phyloP scores from a whole-genome alignment of 106 monocot species.

The Xerophyta viscosa region DNA sequence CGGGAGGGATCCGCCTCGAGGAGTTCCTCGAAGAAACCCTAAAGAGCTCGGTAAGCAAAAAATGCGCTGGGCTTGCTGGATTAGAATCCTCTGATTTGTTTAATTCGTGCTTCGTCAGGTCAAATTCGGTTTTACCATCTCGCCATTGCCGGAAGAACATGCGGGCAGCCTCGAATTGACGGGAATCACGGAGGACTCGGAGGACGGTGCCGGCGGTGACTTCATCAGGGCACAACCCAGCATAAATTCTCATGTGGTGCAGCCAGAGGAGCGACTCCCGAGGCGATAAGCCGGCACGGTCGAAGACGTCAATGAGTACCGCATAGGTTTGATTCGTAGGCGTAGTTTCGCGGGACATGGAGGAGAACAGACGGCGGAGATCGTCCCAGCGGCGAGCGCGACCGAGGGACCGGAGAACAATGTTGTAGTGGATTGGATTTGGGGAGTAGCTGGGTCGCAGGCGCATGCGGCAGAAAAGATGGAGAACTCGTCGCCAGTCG shows the following conservation, averaged over 20 bases:
- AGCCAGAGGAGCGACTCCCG: slow-evolving; percentile 67
- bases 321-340: slow-evolving; percentile 73
- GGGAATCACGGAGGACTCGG: slow-evolving; percentile 50
- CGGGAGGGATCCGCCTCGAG: neutral
- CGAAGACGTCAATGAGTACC: slow-evolving; percentile 58
- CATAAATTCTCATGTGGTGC: slow-evolving; percentile 48
- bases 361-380: slow-evolving; percentile 53
- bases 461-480: slow-evolving; percentile 35
- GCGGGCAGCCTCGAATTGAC: slow-evolving; percentile 36
- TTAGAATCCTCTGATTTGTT: neutral
- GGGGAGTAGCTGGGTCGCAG: slow-evolving; percentile 29
- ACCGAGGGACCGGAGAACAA: slow-evolving; percentile 53
- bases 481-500: slow-evolving; percentile 36
- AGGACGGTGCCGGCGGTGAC: slow-evolving; percentile 58
- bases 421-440: slow-evolving; percentile 80
- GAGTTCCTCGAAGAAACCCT: slow-evolving; percentile 10
- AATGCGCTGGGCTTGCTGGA: slow-evolving; percentile 29
- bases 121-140: slow-evolving; percentile 34
- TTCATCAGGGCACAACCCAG: slow-evolving; percentile 62
- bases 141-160: slow-evolving; percentile 53
- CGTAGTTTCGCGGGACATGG: slow-evolving; percentile 55
- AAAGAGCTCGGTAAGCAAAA: slow-evolving; percentile 72
- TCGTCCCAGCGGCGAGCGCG: slow-evolving; percentile 54
- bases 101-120: slow-evolving; percentile 13
- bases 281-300: slow-evolving; percentile 38